Evolutionary conservation across 2,329 filamentous ascomycete species (phyloP), one percentile per base, ranked within the genome.

Genomic region (Fusarium pseudoanthophilum): DNA sequence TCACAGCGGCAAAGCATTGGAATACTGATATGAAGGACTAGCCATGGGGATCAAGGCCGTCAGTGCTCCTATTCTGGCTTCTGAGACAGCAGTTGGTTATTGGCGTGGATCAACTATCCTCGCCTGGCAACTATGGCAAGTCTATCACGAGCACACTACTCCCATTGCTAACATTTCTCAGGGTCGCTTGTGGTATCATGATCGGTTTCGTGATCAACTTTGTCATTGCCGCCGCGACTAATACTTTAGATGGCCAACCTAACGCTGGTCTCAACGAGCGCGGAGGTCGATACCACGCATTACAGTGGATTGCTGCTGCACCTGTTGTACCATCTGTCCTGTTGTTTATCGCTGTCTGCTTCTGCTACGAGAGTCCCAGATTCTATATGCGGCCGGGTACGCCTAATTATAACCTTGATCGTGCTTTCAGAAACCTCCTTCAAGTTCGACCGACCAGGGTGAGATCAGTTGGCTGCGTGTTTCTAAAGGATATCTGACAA

Each of bases 41-140:
- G 85, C 83, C 2, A 87, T 87, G 85, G 85, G 85, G 0, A 80
- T 87, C 32, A 86, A 86, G 67, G 85, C 85, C 1, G 84, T 86
- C 40, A 86, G 84, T 42, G 84, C 85, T 0, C 83, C 85, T 2
- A 85, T 86, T 21, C 78, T 87, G 5, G 85, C 84, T 5, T 84
- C 83, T 13, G 85, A 87, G 73, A 85, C 84, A 0, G 83, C 85
- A 0, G 80, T 85, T 20, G 83, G 84, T 0, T 86, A 83, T 68
- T 86, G 85, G 85, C 80, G 85, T 74, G 85, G 85, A 4, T 85
- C 84, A 18, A 83, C 83, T 4, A 84, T 86, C 21, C 79, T 87
- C 0, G 84, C 83, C 9, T 87, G 85, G 85, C 85, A 87, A 45
- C 75, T 86, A 4, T 85, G 83, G 83, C 26, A 80, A 80, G 8